A percentile compares a stretch with the other conserved stretches of the same genome.
Conservation (phyloP, 2,329 filamentous ascomycete genomes). For the Arthrobotrys iridis region DNA sequence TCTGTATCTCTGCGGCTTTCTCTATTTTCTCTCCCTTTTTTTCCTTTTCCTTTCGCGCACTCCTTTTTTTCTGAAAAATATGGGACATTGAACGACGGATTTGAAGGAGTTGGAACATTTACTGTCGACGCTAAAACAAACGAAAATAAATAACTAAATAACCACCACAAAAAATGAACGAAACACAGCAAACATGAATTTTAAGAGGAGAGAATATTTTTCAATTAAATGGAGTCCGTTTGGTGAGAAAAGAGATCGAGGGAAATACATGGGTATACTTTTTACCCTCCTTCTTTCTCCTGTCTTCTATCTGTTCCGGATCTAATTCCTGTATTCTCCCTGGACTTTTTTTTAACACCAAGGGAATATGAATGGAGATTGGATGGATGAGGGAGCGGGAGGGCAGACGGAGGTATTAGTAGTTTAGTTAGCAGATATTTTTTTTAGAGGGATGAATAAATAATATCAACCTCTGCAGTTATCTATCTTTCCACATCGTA, state of each 20-base stretch:
- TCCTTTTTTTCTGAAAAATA: slow-evolving; percentile 15
- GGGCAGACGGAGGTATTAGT: neutral
- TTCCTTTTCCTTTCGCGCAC: neutral
- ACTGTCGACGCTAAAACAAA: neutral
- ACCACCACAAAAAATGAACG: slow-evolving; percentile 2
- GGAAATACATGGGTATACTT: neutral
- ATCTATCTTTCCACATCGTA: neutral
- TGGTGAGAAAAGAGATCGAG: neutral
- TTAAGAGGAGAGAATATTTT: slow-evolving; percentile 9
- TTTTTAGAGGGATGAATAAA: slow-evolving; percentile 37
- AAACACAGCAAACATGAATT: too few relatives aligned
- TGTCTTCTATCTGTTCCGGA: neutral
- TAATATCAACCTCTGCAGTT: slow-evolving; percentile 33
- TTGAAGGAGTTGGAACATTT: neutral
- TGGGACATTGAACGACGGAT: slow-evolving; percentile 7
- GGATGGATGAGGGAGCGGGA: neutral
- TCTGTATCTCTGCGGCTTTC: neutral
- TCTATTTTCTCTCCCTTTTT: neutral
- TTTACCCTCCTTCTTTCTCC: neutral
- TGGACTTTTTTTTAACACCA: slow-evolving; percentile 4
- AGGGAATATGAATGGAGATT: neutral
- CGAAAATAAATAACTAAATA: neutral
- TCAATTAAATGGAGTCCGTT: neutral
- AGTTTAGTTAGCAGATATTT: slow-evolving; percentile 25
- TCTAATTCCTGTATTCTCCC: slow-evolving; percentile 10